These are phyloP conservation scores for Pseudogymnoascus sp. DNA, from an alignment of 2,329 filamentous ascomycete species.

Conservation along the genomic window DNA sequence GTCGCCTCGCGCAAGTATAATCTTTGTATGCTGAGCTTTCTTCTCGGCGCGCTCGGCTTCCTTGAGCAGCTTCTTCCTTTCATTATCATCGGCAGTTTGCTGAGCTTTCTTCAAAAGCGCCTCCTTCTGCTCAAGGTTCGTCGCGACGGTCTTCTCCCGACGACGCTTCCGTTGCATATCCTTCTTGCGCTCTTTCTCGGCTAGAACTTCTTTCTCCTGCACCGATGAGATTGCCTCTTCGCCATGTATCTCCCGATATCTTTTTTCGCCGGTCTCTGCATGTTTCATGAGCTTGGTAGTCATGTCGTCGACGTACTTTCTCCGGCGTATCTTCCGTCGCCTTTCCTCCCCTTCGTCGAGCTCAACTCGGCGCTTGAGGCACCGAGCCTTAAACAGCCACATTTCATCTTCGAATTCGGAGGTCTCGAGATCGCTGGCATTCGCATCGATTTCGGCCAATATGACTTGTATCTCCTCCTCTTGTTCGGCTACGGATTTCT, in stretches of 20 bases:
- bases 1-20: slow-evolving; percentile 77
- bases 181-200: slow-evolving; percentile 98
- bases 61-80: slow-evolving; percentile 70
- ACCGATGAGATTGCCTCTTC: slow-evolving; percentile 78
- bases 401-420: slow-evolving; percentile 41
- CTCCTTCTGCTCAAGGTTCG: slow-evolving; percentile 85
- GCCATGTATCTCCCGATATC: slow-evolving; percentile 71
- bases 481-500: slow-evolving; percentile 54
- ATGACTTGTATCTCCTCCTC: slow-evolving; percentile 62
- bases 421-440: slow-evolving; percentile 50
- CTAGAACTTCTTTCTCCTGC: slow-evolving; percentile 78
- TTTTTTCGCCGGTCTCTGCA: slow-evolving; percentile 62
- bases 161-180: slow-evolving; percentile 98
- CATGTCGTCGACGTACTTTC: slow-evolving; percentile 51
- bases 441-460: slow-evolving; percentile 52
- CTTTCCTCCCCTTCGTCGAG: slow-evolving; percentile 54
- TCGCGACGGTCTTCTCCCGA: slow-evolving; percentile 90
- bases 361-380: slow-evolving; percentile 61
- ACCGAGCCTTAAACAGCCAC: slow-evolving; percentile 44
- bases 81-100: slow-evolving; percentile 71
- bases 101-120: slow-evolving; percentile 71
- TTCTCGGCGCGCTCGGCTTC: slow-evolving; percentile 87
- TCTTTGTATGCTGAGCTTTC: slow-evolving; percentile 84
- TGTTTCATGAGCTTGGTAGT: slow-evolving; percentile 60
- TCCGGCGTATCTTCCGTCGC: slow-evolving; percentile 55